phyloP scores from a whole-genome alignment of 805 yeast genomes.

The Maudiozyma turicensis region DNA sequence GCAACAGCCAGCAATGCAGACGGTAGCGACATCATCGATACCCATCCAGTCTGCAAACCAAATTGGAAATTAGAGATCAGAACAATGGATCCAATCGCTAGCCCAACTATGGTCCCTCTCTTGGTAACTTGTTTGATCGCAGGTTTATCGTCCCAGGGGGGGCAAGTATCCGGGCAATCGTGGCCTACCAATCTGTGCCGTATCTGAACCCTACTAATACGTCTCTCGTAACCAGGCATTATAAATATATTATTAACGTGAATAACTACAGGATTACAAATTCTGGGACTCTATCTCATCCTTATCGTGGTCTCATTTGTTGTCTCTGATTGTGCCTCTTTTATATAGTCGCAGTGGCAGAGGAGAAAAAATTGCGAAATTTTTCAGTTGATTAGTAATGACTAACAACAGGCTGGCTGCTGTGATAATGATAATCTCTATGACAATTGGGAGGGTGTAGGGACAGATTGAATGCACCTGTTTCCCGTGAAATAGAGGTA shows the following conservation, averaged over 20 bases:
- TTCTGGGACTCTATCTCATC: too few species aligned
- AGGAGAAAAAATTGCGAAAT: too few species aligned
- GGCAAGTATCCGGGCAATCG: neutral
- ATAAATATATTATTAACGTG: neutral
- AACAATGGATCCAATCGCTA: constrained; percentile 78
- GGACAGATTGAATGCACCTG: too few species aligned
- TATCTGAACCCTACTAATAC: neutral
- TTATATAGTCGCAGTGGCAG: too few species aligned
- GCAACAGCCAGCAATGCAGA: constrained; percentile 85
- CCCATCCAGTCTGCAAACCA: constrained; percentile 98
- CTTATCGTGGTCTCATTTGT: too few species aligned
- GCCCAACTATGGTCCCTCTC: constrained; percentile 66
- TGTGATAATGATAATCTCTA: too few species aligned
- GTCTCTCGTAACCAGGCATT: neutral
- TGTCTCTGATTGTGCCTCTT: too few species aligned
- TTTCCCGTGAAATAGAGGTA: too few species aligned
- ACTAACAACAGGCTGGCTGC: too few species aligned
- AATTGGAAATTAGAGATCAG: constrained; percentile 88
- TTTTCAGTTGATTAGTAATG: too few species aligned
- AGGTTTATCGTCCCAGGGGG: constrained; percentile 40
- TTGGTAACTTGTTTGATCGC: constrained; percentile 56
- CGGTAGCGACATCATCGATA: constrained; percentile 96
- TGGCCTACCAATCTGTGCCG: neutral
- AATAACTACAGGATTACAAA: too few species aligned
- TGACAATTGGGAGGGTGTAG: too few species aligned